Base-by-base conservation (phyloP, 2,329 filamentous ascomycete genomes). In the Phoma sp. region DNA sequence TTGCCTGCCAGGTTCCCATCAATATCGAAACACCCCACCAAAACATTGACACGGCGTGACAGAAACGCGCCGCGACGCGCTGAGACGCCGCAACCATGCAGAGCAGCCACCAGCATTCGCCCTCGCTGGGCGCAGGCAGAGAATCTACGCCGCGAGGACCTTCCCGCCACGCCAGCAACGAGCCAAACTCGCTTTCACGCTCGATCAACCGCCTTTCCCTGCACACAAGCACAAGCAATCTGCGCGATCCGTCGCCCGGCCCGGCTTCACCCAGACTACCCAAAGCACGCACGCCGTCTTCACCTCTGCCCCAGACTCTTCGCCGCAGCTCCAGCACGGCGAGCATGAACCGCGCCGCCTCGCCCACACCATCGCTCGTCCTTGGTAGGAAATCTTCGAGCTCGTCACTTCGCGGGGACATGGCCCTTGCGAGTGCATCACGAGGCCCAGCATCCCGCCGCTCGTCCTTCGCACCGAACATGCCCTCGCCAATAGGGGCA, bases 241-340 rank as follows among this genome's bases (percentile, higher is more conserved):
- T 68, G 38, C 39, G 29, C 4, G 56, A 66, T 12, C 71, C 72
- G 5, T 74, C 73, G 26, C 73, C 71, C 4, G 60, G 61, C 23
- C 46, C 64, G 1, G 56, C 60, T 36, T 71, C 71, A 20, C 71
- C 68, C 20, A 57, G 61, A 52, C 43, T 47, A 28, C 46, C 56
- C 32, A 52, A 60, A 32, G 65, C 64, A 15, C 48, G 53, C 37
- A 56, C 62, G 37, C 64, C 67, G 15, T 69, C 72, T 1, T 71
- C 74, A 26, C 68, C 71, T 32, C 60, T 65, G 9, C 64, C 68
- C 30, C 69, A 61, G 52, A 64, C 74, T 15, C 59, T 78, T 25
- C 74, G 71, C 48, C 74, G 80, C 47, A 80, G 77, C 66, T 71
- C 78, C 49, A 80, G 75, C 56, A 69, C 67, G 7, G 57, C 76